These are phyloP conservation scores for Verticillium zaregamsianum DNA, from an alignment of 2,329 filamentous ascomycete genomes.

Conservation along the genomic window DNA sequence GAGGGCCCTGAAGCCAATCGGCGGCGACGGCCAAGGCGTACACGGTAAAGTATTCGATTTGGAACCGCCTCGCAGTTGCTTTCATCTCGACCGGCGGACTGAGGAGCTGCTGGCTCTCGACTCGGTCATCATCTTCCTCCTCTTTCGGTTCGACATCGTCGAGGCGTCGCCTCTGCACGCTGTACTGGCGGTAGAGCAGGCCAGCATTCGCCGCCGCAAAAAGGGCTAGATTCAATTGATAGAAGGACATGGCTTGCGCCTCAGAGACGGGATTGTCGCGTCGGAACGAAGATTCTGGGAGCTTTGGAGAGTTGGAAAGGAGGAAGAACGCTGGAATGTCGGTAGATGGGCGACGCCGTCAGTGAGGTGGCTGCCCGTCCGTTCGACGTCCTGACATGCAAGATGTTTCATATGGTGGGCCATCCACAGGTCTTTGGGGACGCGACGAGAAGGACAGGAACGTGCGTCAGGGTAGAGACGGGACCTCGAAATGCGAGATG, in stretches of 20 bases:
- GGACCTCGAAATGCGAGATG: not conserved
- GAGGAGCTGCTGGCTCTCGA: constrained; percentile 9
- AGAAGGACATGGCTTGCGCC: constrained; percentile 14
- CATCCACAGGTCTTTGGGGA: not conserved
- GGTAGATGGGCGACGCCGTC: not conserved
- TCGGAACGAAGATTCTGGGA: not conserved
- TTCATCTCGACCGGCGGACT: constrained; percentile 2
- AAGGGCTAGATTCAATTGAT: constrained; percentile 17
- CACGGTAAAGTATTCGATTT: constrained; percentile 18
- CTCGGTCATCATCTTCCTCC: constrained; percentile 1
- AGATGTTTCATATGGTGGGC: not conserved
- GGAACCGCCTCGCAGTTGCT: constrained; percentile 13
- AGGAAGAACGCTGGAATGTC: not conserved
- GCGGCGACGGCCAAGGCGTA: constrained; percentile 26
- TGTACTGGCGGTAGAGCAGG: constrained; percentile 18
- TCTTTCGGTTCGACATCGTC: constrained; percentile 6
- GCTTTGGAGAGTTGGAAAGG: not conserved
- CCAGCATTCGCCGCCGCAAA: constrained; percentile 17
- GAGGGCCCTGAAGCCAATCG: constrained; percentile 37
- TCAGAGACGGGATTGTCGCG: not conserved
- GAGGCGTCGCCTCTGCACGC: constrained; percentile 7
- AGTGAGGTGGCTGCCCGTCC: not conserved
- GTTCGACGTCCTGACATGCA: not conserved
- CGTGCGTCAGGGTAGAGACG: not conserved
- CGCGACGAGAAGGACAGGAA: not conserved